Base-by-base conservation (phyloP, 1,284 basidiomycete species). In the Malassezia restricta region DNA sequence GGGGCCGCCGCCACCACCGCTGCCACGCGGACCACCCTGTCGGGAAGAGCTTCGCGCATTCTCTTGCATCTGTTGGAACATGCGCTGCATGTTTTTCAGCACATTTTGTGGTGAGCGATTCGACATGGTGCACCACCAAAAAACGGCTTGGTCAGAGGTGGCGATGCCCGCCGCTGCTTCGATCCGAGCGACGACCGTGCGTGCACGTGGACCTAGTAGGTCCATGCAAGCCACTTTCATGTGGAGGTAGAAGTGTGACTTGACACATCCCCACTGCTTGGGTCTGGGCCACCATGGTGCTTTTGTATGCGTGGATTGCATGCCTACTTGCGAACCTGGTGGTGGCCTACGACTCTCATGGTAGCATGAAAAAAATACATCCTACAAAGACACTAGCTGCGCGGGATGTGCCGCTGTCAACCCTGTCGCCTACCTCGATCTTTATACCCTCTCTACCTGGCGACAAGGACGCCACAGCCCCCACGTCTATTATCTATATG, bases 1-100 rank as follows among this genome's bases (percentile, higher is more conserved):
- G 12, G 60, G 60, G 11, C 54, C 54, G 6, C 49, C 41, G 57
- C 76, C 78, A 37, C 78, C 74, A 15, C 68, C 63, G 29, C 73
- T 62, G 24, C 60, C 31, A 17, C 14, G 12, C 20, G 56, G 51
- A 14, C 51, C 53, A 44, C 58, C 56, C 38, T 50, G 49, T 49
- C 59, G 58, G 35, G 57, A 56, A 5, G 56, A 20, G 30, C 46
- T 40, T 27, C 24, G 14, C 14, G 44, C 32, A 50, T 54, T 62
- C 49, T 51, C 44, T 47, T 56, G 63, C 61, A 62, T 47, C 44
- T 65, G 50, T 40, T 52, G 53, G 45, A 55, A 43, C 53, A 55
- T 55, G 39, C 53, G 53, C 44, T 55, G 53, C 53, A 55, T 15
- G 32, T 57, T 50, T 33, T 54, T 57, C 37, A 49, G 12, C 5